phyloP scores from a whole-genome alignment of 805 yeast genomes.

The Lachancea sp. region DNA sequence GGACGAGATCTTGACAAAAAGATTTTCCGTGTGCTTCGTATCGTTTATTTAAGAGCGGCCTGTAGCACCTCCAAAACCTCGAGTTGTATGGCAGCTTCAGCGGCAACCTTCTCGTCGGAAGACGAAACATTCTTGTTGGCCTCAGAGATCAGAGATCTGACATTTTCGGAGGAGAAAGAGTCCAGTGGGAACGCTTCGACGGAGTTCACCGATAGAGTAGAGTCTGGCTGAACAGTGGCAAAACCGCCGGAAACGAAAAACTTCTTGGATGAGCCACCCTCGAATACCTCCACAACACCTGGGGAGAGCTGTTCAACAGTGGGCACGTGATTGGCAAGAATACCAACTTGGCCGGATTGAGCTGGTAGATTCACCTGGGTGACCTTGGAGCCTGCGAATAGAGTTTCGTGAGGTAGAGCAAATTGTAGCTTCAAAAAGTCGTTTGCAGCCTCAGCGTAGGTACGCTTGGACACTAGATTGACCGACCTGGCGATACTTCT shows the following conservation, averaged over 20 bases:
- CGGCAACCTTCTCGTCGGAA: constrained; percentile 80
- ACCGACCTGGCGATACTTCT: constrained; percentile 33
- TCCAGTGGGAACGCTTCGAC: constrained; percentile 93
- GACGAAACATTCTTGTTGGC: constrained; percentile 88
- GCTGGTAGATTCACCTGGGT: constrained; percentile 93
- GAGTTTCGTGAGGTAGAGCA: constrained; percentile 80
- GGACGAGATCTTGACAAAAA: too few relatives aligned
- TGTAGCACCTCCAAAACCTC: constrained; percentile 94
- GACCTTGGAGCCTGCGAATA: constrained; percentile 44
- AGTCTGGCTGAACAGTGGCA: constrained; percentile 93
- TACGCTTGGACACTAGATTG: constrained; percentile 59
- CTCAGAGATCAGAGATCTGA: constrained; percentile 77
- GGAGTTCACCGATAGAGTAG: constrained; percentile 82
- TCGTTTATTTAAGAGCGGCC: constrained; percentile 31
- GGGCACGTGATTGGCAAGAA: constrained; percentile 96
- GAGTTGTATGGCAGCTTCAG: constrained; percentile 91
- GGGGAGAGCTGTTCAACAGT: constrained; percentile 93
- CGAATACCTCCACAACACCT: constrained; percentile 89
- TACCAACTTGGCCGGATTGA: constrained; percentile 92
- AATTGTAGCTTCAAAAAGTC: constrained; percentile 81
- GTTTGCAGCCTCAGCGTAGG: constrained; percentile 78
- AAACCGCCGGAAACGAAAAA: constrained; percentile 94
- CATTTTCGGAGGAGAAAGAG: constrained; percentile 72
- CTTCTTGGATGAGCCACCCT: constrained; percentile 63
- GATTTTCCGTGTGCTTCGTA: not conserved